Base-by-base conservation (phyloP, 257 asterid genomes). In the Handroanthus guayacan region DNA sequence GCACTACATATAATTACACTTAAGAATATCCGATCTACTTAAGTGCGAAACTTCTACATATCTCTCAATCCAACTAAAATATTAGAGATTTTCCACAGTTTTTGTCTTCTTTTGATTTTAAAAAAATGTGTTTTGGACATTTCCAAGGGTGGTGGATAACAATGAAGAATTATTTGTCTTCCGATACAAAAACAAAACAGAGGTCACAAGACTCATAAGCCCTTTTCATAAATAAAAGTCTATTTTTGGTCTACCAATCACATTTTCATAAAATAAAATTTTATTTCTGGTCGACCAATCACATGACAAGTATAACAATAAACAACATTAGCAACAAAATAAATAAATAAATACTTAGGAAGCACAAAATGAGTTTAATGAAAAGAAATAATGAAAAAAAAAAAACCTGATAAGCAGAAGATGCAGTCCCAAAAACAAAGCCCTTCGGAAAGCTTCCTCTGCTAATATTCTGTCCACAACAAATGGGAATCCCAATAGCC, bases 381-480 rank as follows among this genome's bases (percentile, higher is more conserved):
- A 18, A 14, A 14, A 69, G 5, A 37, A 17, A 2, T 36, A 31
- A 54, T 25, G 10, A n/a, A 31, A 60, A 72, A 36, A 16, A 20
- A 44, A 16, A 36, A 48, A 92, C 98, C 97, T 94, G 97, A 78
- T 80, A 91, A 72, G 97, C 95, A 75, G 98, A 85, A 73, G 98
- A 91, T 8, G 98, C 97, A 64, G 97, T 91, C 10, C 98, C 98
- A 81, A 94, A 94, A 47, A 94, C 97, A 80, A 94, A 94, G 68
- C 91, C 97, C 63, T 81, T 67, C 0, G 98, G 98, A 58, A 94
- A 94, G 72, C 84, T 89, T 83, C 78, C 63, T 82, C 98, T 88
- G 16, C 77, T 85, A 2, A 87, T 77, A 44, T 84, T 87, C 51
- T 75, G 76, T 4, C 84, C 91, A 37, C 55, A 71, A 62, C 86